Conservation (phyloP, 2,329 filamentous ascomycete species). For the Aschersonia sp. region DNA sequence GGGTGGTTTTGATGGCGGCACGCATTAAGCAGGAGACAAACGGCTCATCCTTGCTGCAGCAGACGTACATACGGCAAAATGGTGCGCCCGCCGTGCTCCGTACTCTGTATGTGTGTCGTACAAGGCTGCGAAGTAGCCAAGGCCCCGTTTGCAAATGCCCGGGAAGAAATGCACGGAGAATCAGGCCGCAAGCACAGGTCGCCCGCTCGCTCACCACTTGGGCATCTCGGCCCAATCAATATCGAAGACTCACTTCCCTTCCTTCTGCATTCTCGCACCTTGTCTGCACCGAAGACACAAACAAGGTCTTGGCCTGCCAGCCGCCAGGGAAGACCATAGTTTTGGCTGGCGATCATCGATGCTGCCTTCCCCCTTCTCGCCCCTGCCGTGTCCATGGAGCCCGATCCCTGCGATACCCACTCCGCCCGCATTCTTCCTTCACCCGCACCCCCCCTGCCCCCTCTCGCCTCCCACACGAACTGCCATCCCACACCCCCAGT, state of each 20-base stretch:
- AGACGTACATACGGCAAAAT: too few species aligned
- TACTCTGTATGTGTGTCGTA: too few species aligned
- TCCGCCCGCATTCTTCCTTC: not conserved
- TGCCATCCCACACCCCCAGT: not conserved
- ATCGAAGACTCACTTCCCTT: not conserved
- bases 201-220: too few species aligned
- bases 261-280: not conserved
- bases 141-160: too few species aligned
- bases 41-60: too few species aligned
- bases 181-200: too few species aligned
- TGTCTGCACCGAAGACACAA: not conserved
- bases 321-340: not conserved
- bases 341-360: not conserved
- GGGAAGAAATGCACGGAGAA: too few species aligned
- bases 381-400: not conserved
- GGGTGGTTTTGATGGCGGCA: too few species aligned
- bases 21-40: too few species aligned
- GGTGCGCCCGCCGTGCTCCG: too few species aligned
- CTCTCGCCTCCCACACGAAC: not conserved
- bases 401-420: not conserved
- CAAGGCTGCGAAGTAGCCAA: too few species aligned
- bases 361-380: not conserved
- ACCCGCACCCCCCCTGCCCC: not conserved
- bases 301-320: not conserved
- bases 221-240: not conserved